These are phyloP conservation scores for Hansenula sp. DNA, from an alignment of 1,139 yeast species.

Conservation along the genomic window DNA sequence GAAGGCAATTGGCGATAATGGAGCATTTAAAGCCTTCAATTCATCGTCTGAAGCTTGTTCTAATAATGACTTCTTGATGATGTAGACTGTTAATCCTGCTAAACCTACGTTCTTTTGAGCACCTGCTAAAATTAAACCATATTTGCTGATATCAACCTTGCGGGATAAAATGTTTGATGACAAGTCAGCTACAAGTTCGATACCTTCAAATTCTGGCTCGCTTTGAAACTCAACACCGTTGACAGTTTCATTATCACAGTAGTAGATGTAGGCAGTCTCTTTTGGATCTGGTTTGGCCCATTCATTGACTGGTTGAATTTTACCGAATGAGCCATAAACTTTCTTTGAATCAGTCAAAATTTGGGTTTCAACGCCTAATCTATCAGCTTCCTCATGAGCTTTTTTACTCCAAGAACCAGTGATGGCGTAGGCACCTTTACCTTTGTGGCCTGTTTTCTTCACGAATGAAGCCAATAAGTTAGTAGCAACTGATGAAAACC, in stretches of 20 bases:
- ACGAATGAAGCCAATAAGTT: conserved; percentile 77
- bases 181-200: conserved; percentile 89
- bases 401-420: conserved; percentile 95
- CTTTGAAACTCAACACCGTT: conserved; percentile 82
- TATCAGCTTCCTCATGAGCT: conserved; percentile 77
- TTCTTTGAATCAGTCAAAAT: conserved; percentile 64
- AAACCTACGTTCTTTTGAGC: conserved; percentile 97
- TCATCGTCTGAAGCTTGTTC: conserved; percentile 65
- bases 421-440: conserved; percentile 82
- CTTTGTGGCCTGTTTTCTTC: conserved; percentile 62
- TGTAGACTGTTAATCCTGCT: conserved; percentile 91
- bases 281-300: conserved; percentile 51
- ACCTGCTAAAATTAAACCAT: conserved; percentile 90
- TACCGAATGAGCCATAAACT: conserved; percentile 52
- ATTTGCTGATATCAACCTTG: conserved; percentile 73
- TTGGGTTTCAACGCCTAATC: conserved; percentile 78
- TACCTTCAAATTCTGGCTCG: conserved; percentile 50
- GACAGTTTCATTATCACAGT: conserved; percentile 96
- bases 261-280: conserved; percentile 77
- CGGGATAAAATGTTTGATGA: conserved; percentile 89
- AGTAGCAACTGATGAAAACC: conserved; percentile 83
- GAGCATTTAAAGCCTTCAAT: conserved; percentile 54
- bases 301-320: conserved; percentile 62
- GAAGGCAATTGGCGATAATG: conserved; percentile 83
- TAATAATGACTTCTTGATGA: conserved; percentile 75